A percentile compares a stretch with the other conserved stretches of the same genome.
phyloP scores from a whole-genome alignment of 1,284 basidiomycete genomes.

The Trichosporon faecale region DNA sequence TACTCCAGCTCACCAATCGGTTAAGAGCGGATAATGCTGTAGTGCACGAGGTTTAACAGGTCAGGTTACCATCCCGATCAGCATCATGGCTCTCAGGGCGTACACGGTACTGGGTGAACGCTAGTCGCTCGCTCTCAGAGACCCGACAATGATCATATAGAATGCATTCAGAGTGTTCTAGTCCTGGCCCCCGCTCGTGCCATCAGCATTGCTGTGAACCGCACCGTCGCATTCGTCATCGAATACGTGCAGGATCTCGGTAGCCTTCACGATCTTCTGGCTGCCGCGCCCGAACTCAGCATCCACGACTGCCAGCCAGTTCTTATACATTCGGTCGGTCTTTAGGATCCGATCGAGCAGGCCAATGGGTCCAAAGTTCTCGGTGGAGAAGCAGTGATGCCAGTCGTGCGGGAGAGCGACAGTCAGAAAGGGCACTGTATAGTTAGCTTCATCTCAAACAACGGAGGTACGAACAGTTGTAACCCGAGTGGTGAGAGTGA shows the following conservation, averaged over 20 bases:
- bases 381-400: slow-evolving; percentile 25
- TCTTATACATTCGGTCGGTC: slow-evolving; percentile 18
- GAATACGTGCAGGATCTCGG: slow-evolving; percentile 8
- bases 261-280: slow-evolving; percentile 2
- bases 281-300: slow-evolving; percentile 20
- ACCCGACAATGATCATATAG: no score
- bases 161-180: no score
- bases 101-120: no score
- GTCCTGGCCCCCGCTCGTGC: no score
- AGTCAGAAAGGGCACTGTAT: slow-evolving; percentile 14
- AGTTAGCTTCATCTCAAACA: no score
- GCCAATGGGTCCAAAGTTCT: slow-evolving; percentile 23
- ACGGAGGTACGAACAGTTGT: slow-evolving; percentile 9
- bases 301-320: slow-evolving; percentile 11
- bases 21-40: no score
- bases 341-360: slow-evolving; percentile 17
- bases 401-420: slow-evolving; percentile 26
- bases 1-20: no score
- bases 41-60: no score
- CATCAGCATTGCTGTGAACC: no score
- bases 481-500: slow-evolving; percentile 22
- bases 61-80: no score
- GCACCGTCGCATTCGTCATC: neutral
- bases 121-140: no score
- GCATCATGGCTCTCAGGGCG: no score